Base-by-base conservation (phyloP, 306 rosid species). In the Cucurbita maxima region DNA sequence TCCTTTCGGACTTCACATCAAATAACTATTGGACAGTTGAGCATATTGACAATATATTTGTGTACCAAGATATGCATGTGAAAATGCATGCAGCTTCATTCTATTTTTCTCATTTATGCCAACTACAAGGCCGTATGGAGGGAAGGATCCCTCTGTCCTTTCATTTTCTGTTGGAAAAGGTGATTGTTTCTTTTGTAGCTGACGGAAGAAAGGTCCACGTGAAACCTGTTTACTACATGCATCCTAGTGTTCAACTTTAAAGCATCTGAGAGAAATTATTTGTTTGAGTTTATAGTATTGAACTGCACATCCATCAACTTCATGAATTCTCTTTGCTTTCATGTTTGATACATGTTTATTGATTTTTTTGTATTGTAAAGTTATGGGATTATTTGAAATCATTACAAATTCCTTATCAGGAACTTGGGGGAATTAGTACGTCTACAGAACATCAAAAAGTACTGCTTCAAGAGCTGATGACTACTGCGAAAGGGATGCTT, bases 381-480 rank as follows among this genome's bases (percentile, higher is more conserved):
- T 66, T 22, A 19, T 64, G 53, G 37, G 36, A 14, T 60, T n/a
- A 40, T 74, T 56, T 43, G 50, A 36, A n/a, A 58, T 41, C 10
- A 45, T 52, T 74, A 48, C 3, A 67, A 36, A 15, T 37, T 58
- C 58, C 3, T 57, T 36, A 37, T 64, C 77, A 95, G 99, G 99
- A 95, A 79, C 97, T 95, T 75, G 92, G 91, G n/a, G 99, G 97
- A 81, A 91, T 91, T 58, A 78, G 90, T 80, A 83, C 91, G 76
- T 86, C 90, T 66, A 85, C 92, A 92, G 99, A 89, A 59, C 86
- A 92, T 13, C 96, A 95, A 76, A 95, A 89, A 83, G 75, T 87
- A 55, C 38, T 86, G 76, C 81, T 91, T 76, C 92, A 81, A 30
- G 92, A 89, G 81, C 76, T 89, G 81, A 95, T 89, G 99, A 79